Conservation (phyloP, 441 rosid species). For the Erodium trifolium region DNA sequence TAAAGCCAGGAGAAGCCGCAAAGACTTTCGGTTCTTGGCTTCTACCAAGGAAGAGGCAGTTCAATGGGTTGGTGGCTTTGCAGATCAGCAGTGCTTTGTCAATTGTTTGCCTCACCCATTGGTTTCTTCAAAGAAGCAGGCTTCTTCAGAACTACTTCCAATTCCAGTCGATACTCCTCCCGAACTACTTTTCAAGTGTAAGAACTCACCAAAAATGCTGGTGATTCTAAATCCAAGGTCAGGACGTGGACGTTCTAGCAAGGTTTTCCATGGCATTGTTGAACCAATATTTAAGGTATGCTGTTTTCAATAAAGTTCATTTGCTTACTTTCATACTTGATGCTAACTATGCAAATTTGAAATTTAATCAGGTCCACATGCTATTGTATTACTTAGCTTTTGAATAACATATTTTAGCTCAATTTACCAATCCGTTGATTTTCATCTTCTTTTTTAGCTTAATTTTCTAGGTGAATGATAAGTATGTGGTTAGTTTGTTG, state of each 20-base stretch:
- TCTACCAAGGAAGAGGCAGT: slow-evolving; percentile 74
- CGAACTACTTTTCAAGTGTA: slow-evolving; percentile 81
- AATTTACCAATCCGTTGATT: not conserved
- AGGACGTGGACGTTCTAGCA: slow-evolving; percentile 91
- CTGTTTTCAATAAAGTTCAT: not conserved
- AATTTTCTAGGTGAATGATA: not conserved
- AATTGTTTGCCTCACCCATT: slow-evolving; percentile 93
- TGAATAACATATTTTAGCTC: not conserved
- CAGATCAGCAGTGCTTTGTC: slow-evolving; percentile 85
- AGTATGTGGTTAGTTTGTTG: not conserved
- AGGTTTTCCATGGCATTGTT: slow-evolving; percentile 78
- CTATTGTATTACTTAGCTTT: not conserved
- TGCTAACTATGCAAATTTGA: not conserved
- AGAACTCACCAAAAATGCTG: slow-evolving; percentile 85
- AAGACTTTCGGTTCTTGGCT: slow-evolving; percentile 77
- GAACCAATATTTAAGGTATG: slow-evolving; percentile 95
- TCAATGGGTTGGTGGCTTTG: slow-evolving; percentile 98
- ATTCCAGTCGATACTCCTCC: slow-evolving; percentile 62
- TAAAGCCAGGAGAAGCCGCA: slow-evolving; percentile 68
- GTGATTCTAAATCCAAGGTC: slow-evolving; percentile 95
- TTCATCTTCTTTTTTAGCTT: not conserved
- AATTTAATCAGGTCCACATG: not conserved
- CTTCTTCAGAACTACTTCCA: slow-evolving; percentile 78
- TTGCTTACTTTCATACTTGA: not conserved
- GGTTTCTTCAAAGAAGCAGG: slow-evolving; percentile 85